Base-by-base conservation (phyloP, 2,329 filamentous ascomycete species). In the Claviceps sp. region DNA sequence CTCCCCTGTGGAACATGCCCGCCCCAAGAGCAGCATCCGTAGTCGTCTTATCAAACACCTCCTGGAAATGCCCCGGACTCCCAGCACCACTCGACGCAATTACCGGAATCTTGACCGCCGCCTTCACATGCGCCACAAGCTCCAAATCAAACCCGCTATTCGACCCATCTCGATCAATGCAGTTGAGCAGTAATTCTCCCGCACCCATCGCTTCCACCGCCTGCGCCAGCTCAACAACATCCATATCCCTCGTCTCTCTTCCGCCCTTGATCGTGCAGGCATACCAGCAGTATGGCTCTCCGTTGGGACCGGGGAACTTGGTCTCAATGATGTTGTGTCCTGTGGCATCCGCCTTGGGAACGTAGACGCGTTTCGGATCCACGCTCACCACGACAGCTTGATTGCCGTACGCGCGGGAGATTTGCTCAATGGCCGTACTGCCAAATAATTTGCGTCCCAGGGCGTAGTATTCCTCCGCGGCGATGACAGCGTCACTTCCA, bases 251-350 rank as follows among this genome's bases (percentile, higher is more conserved):
- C n/a, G 86, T 90, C 71, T 97, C 91, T 55, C 93, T 83, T 6
- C 93, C 93, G 47, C 93, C 93, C 71, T 91, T 94, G 72, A 95
- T 89, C 6, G 93, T 98, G 71, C 93, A 97, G 53, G 93, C 90
- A 67, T 96, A 98, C 91, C 91, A 98, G 72, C 89, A 95, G 68
- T 82, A 85, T 50, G 74, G 72, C 67, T 96, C 87, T 30, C 89
- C 89, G 44, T 78, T 76, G 22, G 87, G 82, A 8, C 90, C 89
- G 0, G 81, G 82, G 55, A 73, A 78, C 0, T 70, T 65, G 0
- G 91, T 95, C 62, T 76, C 72, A 62, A 96, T 72, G 14, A 84
- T 87, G 67, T 73, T 70, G 68, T 93, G 85, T 62, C 88, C 84
- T 1, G 78, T 76, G 51, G 87, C 89, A 48, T 84, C 79, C 24